Evolutionary conservation across 495 filamentous ascomycete species (phyloP).

Genomic region (Mytilinidion resinicola): DNA sequence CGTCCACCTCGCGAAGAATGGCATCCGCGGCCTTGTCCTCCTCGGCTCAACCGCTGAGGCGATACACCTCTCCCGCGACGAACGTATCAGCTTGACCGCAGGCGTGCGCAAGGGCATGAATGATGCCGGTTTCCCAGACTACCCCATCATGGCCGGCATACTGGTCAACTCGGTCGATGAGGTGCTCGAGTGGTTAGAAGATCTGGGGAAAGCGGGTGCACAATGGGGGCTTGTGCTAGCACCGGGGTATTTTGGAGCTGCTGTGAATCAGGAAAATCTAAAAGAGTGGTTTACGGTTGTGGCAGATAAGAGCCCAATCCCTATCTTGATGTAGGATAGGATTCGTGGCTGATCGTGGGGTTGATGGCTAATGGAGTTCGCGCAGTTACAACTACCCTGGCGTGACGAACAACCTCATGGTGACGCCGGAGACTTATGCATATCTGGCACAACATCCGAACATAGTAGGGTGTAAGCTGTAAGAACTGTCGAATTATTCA

Average conservation of each 20-base stretch:
- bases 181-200: conserved; percentile 51
- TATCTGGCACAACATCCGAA: conserved; percentile 41
- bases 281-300: conserved; percentile 50
- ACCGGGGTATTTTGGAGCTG: conserved; percentile 54
- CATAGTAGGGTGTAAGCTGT: conserved; percentile 59
- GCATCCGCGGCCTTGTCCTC: conserved; percentile 59
- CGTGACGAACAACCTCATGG: conserved; percentile 62
- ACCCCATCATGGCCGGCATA: conserved; percentile 63
- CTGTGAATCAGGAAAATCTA: conserved; percentile 42
- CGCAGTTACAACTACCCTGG: conserved; percentile 62
- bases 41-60: conserved; percentile 66
- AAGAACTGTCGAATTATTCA: background rate
- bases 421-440: conserved; percentile 46
- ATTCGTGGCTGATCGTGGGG: background rate
- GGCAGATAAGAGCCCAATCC: conserved; percentile 48
- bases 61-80: conserved; percentile 54
- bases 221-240: conserved; percentile 59
- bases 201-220: conserved; percentile 53
- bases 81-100: conserved; percentile 52
- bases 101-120: conserved; percentile 44
- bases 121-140: conserved; percentile 51
- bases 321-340: conserved; percentile 47
- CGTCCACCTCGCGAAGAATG: conserved; percentile 55
- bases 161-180: conserved; percentile 58
- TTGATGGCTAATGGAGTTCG: background rate